Evolutionary conservation across 2,329 filamentous ascomycete genomes (phyloP), one percentile per base, ranked within the genome.

Genomic region (Trichoderma cornu-damae): DNA sequence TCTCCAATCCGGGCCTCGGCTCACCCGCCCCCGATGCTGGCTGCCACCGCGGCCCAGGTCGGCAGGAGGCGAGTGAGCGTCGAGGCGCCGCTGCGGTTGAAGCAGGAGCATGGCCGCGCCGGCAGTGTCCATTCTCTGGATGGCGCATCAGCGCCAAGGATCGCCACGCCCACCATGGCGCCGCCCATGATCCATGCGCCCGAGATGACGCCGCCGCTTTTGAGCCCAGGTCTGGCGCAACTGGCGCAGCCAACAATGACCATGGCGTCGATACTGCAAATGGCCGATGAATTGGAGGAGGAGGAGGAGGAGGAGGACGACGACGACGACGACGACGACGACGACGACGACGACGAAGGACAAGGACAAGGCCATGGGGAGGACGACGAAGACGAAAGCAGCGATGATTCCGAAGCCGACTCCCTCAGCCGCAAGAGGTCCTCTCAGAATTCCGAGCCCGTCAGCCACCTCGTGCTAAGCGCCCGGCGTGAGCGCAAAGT

Each of bases 401-500:
- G 64, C 11, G 67, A 68, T 3, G 70, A 70, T 14, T 70, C 68
- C 11, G 70, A 68, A 34, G 66, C 70, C 4, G 76, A 71, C 11
- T 62, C 77, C 3, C 77, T 80, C 48, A 87, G 84, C 62, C 82
- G 86, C 4, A 79, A 79, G 16, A 88, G 81, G 69, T 78, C 77
- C 47, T 76, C 69, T 28, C 74, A 73, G 64, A 76, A 78, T 11
- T 72, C 81, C 14, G 84, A 87, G 56, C 79, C 84, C 6, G 76
- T 88, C 60, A 88, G 84, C 61, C 91, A 95, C 60, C 78, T 90
- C 6, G 90, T 94, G 9, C 83, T 88, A n/a, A 94, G 90, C 68
- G 94, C 94, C 12, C 84, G 94, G 28, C 83, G 90, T 34, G 94
- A 97, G 72, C 84, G 94, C 60, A 99, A 97, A 75, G 92, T 99